A percentile compares a stretch with the other conserved stretches of the same genome.
Conservation (phyloP, 345 rosid genomes). For the Cardamine chenopodiifolia region DNA sequence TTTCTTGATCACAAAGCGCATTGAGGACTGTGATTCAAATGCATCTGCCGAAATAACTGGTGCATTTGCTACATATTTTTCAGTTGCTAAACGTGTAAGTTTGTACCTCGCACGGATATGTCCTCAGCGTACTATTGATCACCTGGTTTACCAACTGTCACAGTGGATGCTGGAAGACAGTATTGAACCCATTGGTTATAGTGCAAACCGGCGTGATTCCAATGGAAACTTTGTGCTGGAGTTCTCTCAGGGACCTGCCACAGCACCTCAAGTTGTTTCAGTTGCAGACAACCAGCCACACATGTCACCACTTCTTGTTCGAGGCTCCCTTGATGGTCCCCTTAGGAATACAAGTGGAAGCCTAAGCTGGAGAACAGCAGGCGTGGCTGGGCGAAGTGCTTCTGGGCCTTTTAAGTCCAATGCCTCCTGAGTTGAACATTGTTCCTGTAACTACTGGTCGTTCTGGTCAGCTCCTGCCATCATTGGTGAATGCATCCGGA, state of each 20-base stretch:
- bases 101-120: constrained; percentile 94
- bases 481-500: constrained; percentile 92
- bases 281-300: constrained; percentile 85
- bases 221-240: constrained; percentile 80
- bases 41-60: constrained; percentile 99
- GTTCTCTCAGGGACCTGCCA: constrained; percentile 95
- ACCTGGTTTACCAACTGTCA: constrained; percentile 91
- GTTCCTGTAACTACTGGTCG: constrained; percentile 84
- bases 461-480: constrained; percentile 90
- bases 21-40: constrained; percentile 98
- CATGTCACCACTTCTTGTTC: constrained; percentile 94
- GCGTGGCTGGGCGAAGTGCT: constrained; percentile 81
- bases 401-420: constrained; percentile 88
- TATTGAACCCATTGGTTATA: constrained; percentile 66
- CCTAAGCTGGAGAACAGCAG: constrained; percentile 96
- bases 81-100: constrained; percentile 98
- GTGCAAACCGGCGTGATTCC: constrained; percentile 63
- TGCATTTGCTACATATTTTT: constrained; percentile 98
- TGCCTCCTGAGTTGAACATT: constrained; percentile 89
- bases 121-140: constrained; percentile 97
- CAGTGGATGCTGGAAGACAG: constrained; percentile 95
- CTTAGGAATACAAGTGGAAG: constrained; percentile 92
- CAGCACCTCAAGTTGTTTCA: constrained; percentile 63
- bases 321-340: constrained; percentile 96
- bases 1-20: constrained; percentile 94